Base-by-base conservation (phyloP, 495 filamentous ascomycete species). In the Glarea lozoyensis region DNA sequence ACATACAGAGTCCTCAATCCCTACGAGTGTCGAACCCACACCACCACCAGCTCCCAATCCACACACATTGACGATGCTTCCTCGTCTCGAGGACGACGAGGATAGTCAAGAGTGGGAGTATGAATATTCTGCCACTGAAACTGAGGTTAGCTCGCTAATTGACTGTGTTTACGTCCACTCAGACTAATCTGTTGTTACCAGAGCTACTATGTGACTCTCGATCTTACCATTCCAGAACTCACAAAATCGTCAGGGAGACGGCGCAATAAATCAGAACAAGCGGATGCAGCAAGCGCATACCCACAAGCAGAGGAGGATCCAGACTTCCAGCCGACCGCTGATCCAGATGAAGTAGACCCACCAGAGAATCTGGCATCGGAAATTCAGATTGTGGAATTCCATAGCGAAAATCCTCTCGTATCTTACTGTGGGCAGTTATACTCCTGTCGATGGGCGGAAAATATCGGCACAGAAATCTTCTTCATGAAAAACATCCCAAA, bases 351-450 rank as follows among this genome's bases (percentile, higher is more conserved):
- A 50, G 43, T 25, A 23, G 32, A 37, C 0, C 7, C 40, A 44
- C 43, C 51, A 31, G 42, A 44, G 34, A 41, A 48, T 37, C 27
- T 0, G 51, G 30, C 6, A 43, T 61, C 16, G 31, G 62, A 61
- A 15, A 77, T 95, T n/a, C 86, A 94, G 49, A 78, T 95, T 34
- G 68, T 88, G 12, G 86, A 82, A 32, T 72, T 94, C 3, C 83
- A 93, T 57, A 79, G 78, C 0, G 33, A 56, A 0, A 67, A 84
- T 46, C 88, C 88, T 0, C 60, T 93, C 22, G 64, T 92, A 35
- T 78, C 78, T 3, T 88, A 90, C 66, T 67, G 81, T 33, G 81
- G 81, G 35, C 75, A 77, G 39, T 63, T 88, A 24, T 88, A 85
- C 58, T 78, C 73, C 49, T 89, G 86, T 43, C 57, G 72, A 21